Conservation (phyloP, 495 filamentous ascomycete species). For the Aspergillus conjunctus region DNA sequence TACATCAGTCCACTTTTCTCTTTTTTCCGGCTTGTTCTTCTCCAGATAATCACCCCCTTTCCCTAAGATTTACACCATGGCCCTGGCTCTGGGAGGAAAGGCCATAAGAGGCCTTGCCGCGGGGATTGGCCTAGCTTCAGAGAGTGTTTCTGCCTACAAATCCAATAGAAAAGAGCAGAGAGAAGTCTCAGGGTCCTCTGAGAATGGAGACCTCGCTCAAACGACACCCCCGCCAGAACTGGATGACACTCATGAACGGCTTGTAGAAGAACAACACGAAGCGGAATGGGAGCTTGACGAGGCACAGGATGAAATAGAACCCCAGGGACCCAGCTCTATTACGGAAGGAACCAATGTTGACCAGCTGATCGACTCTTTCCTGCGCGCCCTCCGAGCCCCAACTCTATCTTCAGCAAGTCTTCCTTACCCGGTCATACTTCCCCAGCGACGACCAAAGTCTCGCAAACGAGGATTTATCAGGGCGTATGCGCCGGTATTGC, state of each 20-base stretch:
- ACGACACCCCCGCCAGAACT: conserved; percentile 5
- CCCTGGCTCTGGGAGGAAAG: conserved; percentile 8
- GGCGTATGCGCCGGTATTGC: conserved; percentile 55
- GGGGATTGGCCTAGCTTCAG: conserved; percentile 54
- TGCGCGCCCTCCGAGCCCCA: conserved; percentile 11
- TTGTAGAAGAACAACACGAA: conserved; percentile 32
- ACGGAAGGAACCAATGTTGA: not conserved
- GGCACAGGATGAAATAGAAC: conserved; percentile 37
- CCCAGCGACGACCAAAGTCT: conserved; percentile 36
- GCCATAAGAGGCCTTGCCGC: conserved; percentile 30
- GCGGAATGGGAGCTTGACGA: conserved; percentile 56
- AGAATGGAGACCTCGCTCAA: not conserved
- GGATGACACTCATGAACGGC: not conserved
- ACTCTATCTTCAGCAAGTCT: conserved; percentile 28
- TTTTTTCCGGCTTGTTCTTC: not conserved
- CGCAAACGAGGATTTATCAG: conserved; percentile 36
- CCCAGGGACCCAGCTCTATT: not conserved
- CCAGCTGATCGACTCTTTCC: conserved; percentile 26
- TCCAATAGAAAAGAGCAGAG: conserved; percentile 34
- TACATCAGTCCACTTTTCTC: not conserved
- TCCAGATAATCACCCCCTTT: not conserved
- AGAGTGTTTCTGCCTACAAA: conserved; percentile 42
- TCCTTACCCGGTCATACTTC: conserved; percentile 37
- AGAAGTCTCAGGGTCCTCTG: conserved; percentile 19
- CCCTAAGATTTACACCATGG: not conserved